Evolutionary conservation across 2,329 filamentous ascomycete genomes (phyloP).

Genomic region (Apiospora phragmitis): DNA sequence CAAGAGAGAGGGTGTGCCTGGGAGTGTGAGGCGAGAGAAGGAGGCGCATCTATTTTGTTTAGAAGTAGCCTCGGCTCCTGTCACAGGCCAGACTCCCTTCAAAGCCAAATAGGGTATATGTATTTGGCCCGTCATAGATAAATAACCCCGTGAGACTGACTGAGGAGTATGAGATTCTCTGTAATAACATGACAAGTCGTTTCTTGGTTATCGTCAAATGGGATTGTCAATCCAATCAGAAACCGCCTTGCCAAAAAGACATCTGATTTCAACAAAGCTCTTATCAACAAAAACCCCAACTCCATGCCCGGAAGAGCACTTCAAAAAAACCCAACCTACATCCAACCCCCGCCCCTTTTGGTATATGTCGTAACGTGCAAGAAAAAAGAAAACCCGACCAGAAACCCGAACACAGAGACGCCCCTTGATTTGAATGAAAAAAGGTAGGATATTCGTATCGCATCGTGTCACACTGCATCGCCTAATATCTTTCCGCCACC

Average conservation of each 20-base stretch:
- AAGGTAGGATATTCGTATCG: not conserved
- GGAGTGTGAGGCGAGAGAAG: not conserved
- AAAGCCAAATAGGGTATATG: not conserved
- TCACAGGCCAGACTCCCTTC: not conserved
- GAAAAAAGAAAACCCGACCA: not conserved
- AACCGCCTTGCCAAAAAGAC: not conserved
- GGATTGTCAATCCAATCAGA: not conserved
- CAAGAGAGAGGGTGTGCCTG: not conserved
- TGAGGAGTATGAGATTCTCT: not conserved
- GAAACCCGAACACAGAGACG: not conserved
- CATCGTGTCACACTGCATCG: not conserved
- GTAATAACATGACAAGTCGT: not conserved
- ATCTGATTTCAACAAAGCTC: not conserved
- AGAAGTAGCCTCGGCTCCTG: not conserved
- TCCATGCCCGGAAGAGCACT: slow-evolving; percentile 17
- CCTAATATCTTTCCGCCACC: not conserved
- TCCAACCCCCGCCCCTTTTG: not conserved
- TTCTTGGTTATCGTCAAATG: not conserved
- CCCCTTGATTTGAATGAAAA: not conserved
- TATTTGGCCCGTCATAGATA: not conserved
- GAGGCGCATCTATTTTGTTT: not conserved
- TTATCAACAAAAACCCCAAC: slow-evolving; percentile 16
- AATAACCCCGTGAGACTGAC: not conserved
- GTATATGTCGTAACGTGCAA: not conserved
- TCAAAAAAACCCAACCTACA: not conserved